Conservation (phyloP, 805 yeast genomes). For the Ogataea siamensis region DNA sequence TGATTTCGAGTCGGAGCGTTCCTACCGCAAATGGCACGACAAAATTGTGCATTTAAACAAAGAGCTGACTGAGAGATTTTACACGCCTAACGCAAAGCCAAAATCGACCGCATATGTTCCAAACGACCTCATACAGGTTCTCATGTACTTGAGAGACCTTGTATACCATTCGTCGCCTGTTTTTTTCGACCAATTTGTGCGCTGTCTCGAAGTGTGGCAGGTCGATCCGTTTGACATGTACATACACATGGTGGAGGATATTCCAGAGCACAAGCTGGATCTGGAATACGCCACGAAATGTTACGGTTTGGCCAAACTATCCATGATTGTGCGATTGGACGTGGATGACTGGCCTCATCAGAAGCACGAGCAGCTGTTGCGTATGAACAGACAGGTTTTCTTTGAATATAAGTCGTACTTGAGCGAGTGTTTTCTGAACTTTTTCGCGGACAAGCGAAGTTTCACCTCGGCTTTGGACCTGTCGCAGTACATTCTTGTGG, state of each 20-base stretch:
- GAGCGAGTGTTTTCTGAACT: constrained; percentile 19
- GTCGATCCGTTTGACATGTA: constrained; percentile 31
- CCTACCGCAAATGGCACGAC: constrained; percentile 15
- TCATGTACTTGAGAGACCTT: constrained; percentile 16
- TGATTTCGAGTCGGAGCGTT: constrained; percentile 16
- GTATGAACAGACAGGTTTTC: constrained; percentile 18
- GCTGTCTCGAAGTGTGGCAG: constrained; percentile 33
- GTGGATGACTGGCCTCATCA: constrained; percentile 28
- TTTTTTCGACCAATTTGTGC: constrained; percentile 27
- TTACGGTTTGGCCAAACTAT: constrained; percentile 25
- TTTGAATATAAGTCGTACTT: constrained; percentile 13
- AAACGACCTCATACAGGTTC: constrained; percentile 15
- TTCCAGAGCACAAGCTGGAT: constrained; percentile 17
- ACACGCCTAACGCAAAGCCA: background rate
- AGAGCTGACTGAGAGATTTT: constrained; percentile 5
- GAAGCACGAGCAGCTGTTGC: constrained; percentile 16
- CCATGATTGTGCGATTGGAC: constrained; percentile 26
- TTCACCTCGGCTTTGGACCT: constrained; percentile 24
- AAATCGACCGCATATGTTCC: constrained; percentile 15
- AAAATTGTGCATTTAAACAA: constrained; percentile 8
- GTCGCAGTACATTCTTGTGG: constrained; percentile 20
- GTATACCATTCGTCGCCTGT: constrained; percentile 21
- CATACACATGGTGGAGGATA: constrained; percentile 15
- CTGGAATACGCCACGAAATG: constrained; percentile 23
- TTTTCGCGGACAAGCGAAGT: constrained; percentile 16